Evolutionary conservation across 169 alveolate species (phyloP).

Genomic region (Plasmodium yoelii): DNA sequence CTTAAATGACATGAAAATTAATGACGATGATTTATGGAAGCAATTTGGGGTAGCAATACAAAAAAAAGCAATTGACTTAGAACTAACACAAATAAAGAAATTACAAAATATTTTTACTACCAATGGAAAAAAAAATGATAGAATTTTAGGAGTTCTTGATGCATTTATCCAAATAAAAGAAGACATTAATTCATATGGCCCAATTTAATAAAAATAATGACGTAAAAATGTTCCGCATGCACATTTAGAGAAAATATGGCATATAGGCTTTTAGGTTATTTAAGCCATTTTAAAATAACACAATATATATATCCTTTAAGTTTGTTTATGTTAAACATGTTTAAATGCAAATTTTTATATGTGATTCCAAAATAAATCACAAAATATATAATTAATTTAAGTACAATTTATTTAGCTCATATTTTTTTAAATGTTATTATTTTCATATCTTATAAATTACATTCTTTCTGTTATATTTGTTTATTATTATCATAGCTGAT

Average conservation of each 20-base stretch:
- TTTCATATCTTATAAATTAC: constrained; percentile 10
- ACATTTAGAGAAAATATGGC: background rate
- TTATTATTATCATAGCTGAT: constrained; percentile 1
- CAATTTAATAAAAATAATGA: constrained; percentile 69
- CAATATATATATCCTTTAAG: constrained; percentile 2
- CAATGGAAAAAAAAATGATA: constrained; percentile 85
- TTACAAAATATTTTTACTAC: constrained; percentile 72
- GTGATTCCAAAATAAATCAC: constrained; percentile 9
- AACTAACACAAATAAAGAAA: constrained; percentile 78
- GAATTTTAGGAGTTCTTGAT: constrained; percentile 85
- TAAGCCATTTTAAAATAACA: constrained; percentile 1
- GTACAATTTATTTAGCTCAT: constrained; percentile 2
- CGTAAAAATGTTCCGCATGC: background rate
- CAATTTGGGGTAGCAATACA: constrained; percentile 86
- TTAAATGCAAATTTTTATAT: constrained; percentile 8
- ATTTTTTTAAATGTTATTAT: background rate
- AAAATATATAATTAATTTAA: constrained; percentile 10
- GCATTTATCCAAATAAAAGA: constrained; percentile 84
- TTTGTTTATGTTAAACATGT: constrained; percentile 2
- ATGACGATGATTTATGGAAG: constrained; percentile 87
- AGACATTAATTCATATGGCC: constrained; percentile 84
- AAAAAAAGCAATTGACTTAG: constrained; percentile 85
- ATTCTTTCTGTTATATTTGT: constrained; percentile 12
- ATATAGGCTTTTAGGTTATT: background rate
- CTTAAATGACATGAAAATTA: constrained; percentile 82